These are phyloP conservation scores for Suillus subalutaceus DNA, from an alignment of 768 basidiomycete genomes.

Conservation along the genomic window DNA sequence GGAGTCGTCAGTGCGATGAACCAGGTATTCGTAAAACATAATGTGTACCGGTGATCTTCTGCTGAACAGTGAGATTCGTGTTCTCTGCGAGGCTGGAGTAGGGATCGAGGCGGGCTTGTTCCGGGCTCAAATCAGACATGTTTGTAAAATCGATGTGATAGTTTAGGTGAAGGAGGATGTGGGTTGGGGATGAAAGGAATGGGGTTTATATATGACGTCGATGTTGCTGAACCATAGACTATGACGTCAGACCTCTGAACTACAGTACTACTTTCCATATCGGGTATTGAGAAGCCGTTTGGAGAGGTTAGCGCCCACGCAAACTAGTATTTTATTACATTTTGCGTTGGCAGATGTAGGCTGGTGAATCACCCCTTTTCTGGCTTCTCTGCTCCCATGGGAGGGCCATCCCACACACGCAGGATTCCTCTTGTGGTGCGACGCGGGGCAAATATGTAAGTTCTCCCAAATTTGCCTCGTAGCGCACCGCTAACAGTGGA, in stretches of 20 bases:
- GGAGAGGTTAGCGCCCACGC: no score
- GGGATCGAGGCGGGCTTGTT: slow-evolving; percentile 60
- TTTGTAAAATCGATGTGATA: slow-evolving; percentile 19
- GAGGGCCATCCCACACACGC: no score
- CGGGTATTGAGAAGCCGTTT: background rate
- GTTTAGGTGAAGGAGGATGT: background rate
- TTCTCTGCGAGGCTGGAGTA: slow-evolving; percentile 70
- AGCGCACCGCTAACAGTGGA: no score
- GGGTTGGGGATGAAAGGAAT: background rate
- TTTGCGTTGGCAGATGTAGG: no score
- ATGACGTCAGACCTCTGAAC: slow-evolving; percentile 3
- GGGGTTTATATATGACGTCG: slow-evolving; percentile 5
- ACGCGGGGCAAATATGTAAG: no score
- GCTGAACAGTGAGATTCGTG: slow-evolving; percentile 53
- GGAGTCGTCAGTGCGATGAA: no score
- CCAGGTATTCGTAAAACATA: background rate
- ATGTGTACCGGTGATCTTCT: slow-evolving; percentile 65
- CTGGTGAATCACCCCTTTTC: no score
- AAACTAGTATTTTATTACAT: no score
- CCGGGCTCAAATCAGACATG: slow-evolving; percentile 18
- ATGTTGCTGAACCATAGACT: background rate
- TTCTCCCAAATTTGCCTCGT: no score
- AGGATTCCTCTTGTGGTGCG: no score
- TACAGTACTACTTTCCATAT: background rate
- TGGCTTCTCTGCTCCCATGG: no score